A percentile compares a stretch with the other conserved stretches of the same genome.
phyloP scores from a whole-genome alignment of 306 rosid genomes.

The Rubus idaeus region DNA sequence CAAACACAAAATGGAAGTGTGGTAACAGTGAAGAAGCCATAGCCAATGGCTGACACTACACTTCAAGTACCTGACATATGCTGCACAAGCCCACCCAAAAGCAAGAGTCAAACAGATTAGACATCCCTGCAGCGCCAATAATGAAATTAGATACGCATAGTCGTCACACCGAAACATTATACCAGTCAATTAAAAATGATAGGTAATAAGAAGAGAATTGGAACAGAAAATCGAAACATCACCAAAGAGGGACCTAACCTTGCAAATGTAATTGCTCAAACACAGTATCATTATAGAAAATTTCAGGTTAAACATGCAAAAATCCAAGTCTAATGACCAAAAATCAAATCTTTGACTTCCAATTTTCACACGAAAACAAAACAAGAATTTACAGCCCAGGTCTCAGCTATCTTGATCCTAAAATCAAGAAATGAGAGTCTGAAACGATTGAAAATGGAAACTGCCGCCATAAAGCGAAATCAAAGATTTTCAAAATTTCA shows the following conservation, averaged over 20 bases:
- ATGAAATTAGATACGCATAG: background rate
- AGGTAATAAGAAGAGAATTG: no score
- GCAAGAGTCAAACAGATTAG: conserved; percentile 66
- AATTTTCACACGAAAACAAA: background rate
- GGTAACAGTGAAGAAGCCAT: background rate
- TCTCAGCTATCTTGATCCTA: no score
- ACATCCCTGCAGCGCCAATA: conserved; percentile 65
- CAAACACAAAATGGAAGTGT: background rate
- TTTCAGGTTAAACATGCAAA: background rate
- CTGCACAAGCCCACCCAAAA: conserved; percentile 82
- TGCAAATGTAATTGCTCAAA: no score
- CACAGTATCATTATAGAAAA: background rate
- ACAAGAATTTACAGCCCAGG: background rate
- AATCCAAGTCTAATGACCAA: background rate
- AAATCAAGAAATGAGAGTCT: background rate
- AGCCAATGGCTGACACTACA: background rate
- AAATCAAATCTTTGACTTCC: conserved; percentile 7
- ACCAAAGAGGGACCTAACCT: background rate
- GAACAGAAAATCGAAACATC: background rate
- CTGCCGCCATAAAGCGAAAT: background rate
- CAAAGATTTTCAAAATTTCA: background rate
- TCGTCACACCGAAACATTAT: no score
- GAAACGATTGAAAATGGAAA: background rate
- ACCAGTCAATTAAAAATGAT: no score
- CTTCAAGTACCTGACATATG: conserved; percentile 72